A percentile compares a stretch with the other conserved stretches of the same genome.
These are phyloP conservation scores for Cryptosporidium meleagridis DNA, from an alignment of 169 alveolate species.

Conservation along the genomic window DNA sequence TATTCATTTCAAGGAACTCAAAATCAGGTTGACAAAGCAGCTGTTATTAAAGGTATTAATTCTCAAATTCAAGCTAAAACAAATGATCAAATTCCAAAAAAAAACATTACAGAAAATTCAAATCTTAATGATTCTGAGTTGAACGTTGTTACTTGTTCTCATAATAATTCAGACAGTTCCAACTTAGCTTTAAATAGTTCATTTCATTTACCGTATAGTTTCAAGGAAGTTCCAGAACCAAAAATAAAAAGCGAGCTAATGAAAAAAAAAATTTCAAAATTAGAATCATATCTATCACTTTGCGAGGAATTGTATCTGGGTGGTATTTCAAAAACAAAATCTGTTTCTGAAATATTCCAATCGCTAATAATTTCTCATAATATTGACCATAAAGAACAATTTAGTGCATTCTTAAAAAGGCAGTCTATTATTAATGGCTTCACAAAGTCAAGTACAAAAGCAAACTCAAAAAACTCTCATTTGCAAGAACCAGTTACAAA, in stretches of 20 bases:
- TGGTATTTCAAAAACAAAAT: slow-evolving; percentile 16
- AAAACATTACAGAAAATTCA: not conserved
- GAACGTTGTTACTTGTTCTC: not conserved
- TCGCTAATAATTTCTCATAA: slow-evolving; percentile 50
- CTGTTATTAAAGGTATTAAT: not conserved
- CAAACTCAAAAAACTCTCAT: not conserved
- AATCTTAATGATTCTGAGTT: not conserved
- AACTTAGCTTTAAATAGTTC: not conserved
- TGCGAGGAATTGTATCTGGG: slow-evolving; percentile 80
- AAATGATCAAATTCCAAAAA: not conserved
- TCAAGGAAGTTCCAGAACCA: slow-evolving; percentile 41
- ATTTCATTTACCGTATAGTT: slow-evolving; percentile 46
- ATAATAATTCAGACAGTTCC: not conserved
- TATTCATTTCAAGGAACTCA: not conserved
- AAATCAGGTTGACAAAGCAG: not conserved
- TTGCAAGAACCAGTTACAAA: slow-evolving; percentile 1
- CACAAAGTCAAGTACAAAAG: slow-evolving; percentile 13
- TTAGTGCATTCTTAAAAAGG: slow-evolving; percentile 3
- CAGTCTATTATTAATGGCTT: not conserved
- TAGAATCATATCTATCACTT: slow-evolving; percentile 75
- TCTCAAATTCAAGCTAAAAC: not conserved
- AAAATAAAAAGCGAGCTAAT: slow-evolving; percentile 45
- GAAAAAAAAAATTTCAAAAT: slow-evolving; percentile 61
- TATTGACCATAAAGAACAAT: slow-evolving; percentile 17
- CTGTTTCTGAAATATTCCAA: slow-evolving; percentile 48